Base-by-base conservation (phyloP, 371 early-diverging fungal genomes). In the Rhizopus sp. region DNA sequence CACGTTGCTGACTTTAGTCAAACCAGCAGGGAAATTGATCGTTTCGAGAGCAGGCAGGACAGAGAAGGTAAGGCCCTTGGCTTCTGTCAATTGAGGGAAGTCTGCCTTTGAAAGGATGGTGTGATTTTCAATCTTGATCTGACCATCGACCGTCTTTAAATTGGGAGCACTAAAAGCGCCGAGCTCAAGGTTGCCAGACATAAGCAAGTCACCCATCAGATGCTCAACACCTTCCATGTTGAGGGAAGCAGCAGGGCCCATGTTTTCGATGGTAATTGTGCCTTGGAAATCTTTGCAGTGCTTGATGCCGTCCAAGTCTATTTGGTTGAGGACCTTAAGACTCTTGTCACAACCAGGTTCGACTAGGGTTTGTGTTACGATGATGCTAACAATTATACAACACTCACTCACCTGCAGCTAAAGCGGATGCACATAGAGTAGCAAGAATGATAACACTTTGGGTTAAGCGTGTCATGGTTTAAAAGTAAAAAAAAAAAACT, bases 221-320 rank as follows among this genome's bases (percentile, higher is more conserved):
- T 67, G 57, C 48, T 75, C 69, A 15, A 85, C 68, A 31, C 73
- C 72, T 0, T 71, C 50, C 37, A 82, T 53, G 5, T 39, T 53
- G 40, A 80, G 50, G n/a, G 54, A 38, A 7, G 50, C 48, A n/a
- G 61, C 55, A 7, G 55, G 45, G 4, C 62, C 44, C 1, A 60
- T 55, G 4, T 56, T 56, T 9, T 70, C 63, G n/a, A 85, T 65
- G 13, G 72, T 72, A 31, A 82, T 72, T 30, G 67, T 62, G 2
- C 83, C 86, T 33, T 66, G 70, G 54, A 74, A 81, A 5, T 35
- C 48, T 13, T 68, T 69, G 57, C 86, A 85, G 17, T 58, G 51
- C 6, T 64, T 73, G 33, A 85, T 57, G 6, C 72, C 33, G 34
- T 78, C 74, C 7, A 85, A 64, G 33, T 85, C 81, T 3, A 60